Conservation (phyloP, 352 stramenopile genomes). For the Phytophthora cryptogea region DNA sequence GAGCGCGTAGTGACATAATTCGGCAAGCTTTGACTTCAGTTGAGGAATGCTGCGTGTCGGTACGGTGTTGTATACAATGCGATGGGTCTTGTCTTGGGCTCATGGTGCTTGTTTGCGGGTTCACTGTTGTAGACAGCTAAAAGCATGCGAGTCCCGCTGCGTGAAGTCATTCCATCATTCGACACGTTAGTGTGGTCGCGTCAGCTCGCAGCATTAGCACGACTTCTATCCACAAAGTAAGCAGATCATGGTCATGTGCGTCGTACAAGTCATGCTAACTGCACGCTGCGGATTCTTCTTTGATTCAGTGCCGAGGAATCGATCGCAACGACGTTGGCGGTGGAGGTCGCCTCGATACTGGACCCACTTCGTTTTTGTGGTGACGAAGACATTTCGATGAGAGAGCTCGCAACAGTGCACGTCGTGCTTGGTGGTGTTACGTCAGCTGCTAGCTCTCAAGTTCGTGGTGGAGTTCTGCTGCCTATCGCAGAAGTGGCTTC, state of each 20-base stretch:
- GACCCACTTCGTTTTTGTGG: slow-evolving; percentile 18
- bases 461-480: slow-evolving; percentile 21
- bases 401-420: slow-evolving; percentile 22
- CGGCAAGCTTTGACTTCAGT: slow-evolving; percentile 18
- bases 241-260: neutral
- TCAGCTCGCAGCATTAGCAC: slow-evolving; percentile 19
- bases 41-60: slow-evolving; percentile 20
- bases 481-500: slow-evolving; percentile 7
- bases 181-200: slow-evolving; percentile 2
- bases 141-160: slow-evolving; percentile 20
- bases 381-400: slow-evolving; percentile 8
- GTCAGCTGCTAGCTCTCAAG: slow-evolving; percentile 12
- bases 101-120: neutral
- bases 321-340: slow-evolving; percentile 15
- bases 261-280: neutral
- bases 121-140: slow-evolving; percentile 20
- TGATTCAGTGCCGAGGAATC: neutral
- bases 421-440: slow-evolving; percentile 30
- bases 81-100: neutral
- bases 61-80: neutral
- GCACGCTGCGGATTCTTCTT: neutral
- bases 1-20: slow-evolving; percentile 14
- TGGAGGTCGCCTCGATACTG: slow-evolving; percentile 12
- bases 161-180: slow-evolving; percentile 24
- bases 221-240: slow-evolving; percentile 13